Percentiles rank a stretch among this genome's conserved stretches.
These are phyloP conservation scores for Vigna nakashimae DNA, from an alignment of 306 rosid species.

Conservation along the genomic window DNA sequence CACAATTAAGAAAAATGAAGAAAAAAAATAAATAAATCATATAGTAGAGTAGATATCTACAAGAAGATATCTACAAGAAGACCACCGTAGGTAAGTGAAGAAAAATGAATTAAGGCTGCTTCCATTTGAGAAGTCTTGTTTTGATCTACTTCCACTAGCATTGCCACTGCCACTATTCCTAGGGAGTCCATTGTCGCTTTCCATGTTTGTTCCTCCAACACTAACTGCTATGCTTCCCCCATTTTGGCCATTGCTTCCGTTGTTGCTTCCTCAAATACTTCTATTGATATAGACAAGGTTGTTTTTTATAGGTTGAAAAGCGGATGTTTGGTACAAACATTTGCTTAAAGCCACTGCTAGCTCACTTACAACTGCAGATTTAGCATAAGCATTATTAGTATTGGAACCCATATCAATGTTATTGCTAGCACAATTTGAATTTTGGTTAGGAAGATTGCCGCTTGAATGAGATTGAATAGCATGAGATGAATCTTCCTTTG, in stretches of 20 bases:
- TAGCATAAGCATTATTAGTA: constrained; percentile 61
- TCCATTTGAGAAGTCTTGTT: no score
- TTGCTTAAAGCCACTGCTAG: constrained; percentile 61
- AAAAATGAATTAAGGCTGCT: no score
- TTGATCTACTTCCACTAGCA: constrained; percentile 63
- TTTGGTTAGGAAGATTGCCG: constrained; percentile 72
- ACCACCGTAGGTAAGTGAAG: no score
- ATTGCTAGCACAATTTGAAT: constrained; percentile 73
- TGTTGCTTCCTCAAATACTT: constrained; percentile 80
- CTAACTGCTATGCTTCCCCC: constrained; percentile 63
- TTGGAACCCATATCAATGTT: constrained; percentile 80
- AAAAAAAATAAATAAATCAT: no score
- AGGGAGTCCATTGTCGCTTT: constrained; percentile 58
- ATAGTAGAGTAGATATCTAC: no score
- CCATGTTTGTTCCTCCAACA: constrained; percentile 63
- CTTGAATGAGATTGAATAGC: constrained; percentile 68
- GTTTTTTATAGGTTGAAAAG: constrained; percentile 64
- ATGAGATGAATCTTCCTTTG: constrained; percentile 58
- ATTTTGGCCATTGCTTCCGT: constrained; percentile 80
- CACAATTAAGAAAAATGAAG: no score
- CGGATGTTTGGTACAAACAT: constrained; percentile 59
- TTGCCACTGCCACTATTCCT: constrained; percentile 71
- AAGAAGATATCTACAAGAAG: no score
- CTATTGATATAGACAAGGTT: constrained; percentile 55
- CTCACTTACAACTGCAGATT: constrained; percentile 57